phyloP scores from a whole-genome alignment of 176 grass and related monocot species.

The Juncus inflexus region DNA sequence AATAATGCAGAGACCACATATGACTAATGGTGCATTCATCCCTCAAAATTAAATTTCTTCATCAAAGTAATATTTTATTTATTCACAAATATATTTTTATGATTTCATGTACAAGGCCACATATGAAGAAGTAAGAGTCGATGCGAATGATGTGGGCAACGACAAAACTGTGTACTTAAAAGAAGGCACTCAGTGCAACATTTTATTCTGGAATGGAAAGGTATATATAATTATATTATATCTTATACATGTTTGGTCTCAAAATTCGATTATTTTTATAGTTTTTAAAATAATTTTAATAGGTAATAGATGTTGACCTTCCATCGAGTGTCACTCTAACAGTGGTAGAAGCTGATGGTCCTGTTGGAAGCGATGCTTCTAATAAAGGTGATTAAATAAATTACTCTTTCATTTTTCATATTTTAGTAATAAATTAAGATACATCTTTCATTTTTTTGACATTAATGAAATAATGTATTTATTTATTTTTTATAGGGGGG shows the following conservation, averaged over 20 bases:
- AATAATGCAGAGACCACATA: no score
- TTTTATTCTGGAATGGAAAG: constrained; percentile 90
- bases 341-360: constrained; percentile 65
- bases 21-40: not conserved
- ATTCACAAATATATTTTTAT: constrained; percentile 21
- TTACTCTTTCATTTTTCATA: constrained; percentile 17
- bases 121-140: constrained; percentile 79
- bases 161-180: constrained; percentile 86
- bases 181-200: constrained; percentile 83
- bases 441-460: constrained; percentile 5
- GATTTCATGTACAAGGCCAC: constrained; percentile 28
- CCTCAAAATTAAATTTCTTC: not conserved
- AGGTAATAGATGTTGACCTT: constrained; percentile 94
- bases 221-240: constrained; percentile 35
- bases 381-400: constrained; percentile 25
- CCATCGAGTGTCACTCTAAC: constrained; percentile 72
- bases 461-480: not conserved
- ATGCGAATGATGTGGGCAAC: constrained; percentile 55
- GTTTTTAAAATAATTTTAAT: not conserved
- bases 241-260: not conserved
- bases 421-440: constrained; percentile 10
- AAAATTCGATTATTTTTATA: no score
- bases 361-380: constrained; percentile 68
- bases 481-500: constrained; percentile 49
- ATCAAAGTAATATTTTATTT: constrained; percentile 15